phyloP scores from a whole-genome alignment of 805 yeast species.

The Lachancea mirantina region DNA sequence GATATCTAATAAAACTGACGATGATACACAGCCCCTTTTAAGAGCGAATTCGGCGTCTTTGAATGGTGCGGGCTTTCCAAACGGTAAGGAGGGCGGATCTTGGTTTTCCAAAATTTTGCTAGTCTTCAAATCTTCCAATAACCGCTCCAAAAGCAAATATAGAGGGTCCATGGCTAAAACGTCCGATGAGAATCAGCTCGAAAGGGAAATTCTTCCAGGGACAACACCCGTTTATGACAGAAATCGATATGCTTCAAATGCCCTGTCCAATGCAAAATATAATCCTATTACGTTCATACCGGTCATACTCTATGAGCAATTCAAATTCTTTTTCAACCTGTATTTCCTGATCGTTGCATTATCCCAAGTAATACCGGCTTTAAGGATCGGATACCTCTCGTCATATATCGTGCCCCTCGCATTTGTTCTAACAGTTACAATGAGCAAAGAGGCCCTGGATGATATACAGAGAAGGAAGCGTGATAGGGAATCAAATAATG shows the following conservation, averaged over 20 bases:
- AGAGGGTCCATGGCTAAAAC: too few species aligned
- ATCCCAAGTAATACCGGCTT: conserved; percentile 82
- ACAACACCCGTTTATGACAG: conserved; percentile 33
- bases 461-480: conserved; percentile 86
- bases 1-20: too few species aligned
- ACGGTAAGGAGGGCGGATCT: background rate
- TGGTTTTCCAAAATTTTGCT: conserved; percentile 14
- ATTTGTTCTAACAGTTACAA: conserved; percentile 85
- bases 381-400: conserved; percentile 87
- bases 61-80: conserved; percentile 1
- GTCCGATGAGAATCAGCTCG: conserved; percentile 18
- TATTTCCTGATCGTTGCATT: conserved; percentile 90
- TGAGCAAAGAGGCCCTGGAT: conserved; percentile 93
- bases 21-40: conserved; percentile 13
- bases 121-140: conserved; percentile 9
- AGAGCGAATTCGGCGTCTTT: conserved; percentile 6
- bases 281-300: conserved; percentile 85
- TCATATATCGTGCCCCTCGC: conserved; percentile 92
- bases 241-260: conserved; percentile 52
- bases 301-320: conserved; percentile 84
- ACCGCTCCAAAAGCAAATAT: conserved; percentile 3
- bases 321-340: conserved; percentile 90
- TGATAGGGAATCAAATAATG: conserved; percentile 83
- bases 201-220: conserved; percentile 39
- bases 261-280: conserved; percentile 90